These are phyloP conservation scores for Aspergillus heteromorphus DNA, from an alignment of 495 filamentous ascomycete species.

Conservation along the genomic window DNA sequence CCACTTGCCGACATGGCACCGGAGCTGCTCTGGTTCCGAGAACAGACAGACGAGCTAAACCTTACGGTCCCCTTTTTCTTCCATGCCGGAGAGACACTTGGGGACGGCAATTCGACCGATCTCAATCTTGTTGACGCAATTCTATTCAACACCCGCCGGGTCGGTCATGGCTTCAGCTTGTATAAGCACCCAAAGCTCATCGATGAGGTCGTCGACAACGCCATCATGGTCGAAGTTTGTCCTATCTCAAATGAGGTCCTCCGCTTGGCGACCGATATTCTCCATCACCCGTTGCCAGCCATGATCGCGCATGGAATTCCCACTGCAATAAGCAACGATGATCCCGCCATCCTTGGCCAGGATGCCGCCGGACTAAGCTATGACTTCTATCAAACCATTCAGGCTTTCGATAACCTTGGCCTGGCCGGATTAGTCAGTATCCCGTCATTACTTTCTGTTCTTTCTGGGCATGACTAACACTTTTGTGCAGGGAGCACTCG, in stretches of 20 bases:
- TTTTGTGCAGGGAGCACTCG: conserved; percentile 10
- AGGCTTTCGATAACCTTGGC: conserved; percentile 18
- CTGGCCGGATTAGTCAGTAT: conserved; percentile 14
- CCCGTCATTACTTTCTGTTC: no score
- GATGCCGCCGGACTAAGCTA: conserved; percentile 14
- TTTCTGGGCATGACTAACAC: not conserved
- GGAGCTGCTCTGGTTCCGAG: conserved; percentile 17
- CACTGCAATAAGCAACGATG: conserved; percentile 19
- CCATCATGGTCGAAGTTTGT: conserved; percentile 18
- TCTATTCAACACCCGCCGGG: conserved; percentile 16
- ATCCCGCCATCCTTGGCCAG: conserved; percentile 19
- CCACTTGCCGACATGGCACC: conserved; percentile 15
- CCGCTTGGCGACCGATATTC: conserved; percentile 13
- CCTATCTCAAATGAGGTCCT: conserved; percentile 23
- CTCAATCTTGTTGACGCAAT: conserved; percentile 18
- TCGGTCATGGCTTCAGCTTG: conserved; percentile 20
- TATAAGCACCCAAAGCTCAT: conserved; percentile 21
- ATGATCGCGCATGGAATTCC: conserved; percentile 19
- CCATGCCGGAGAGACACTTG: conserved; percentile 21
- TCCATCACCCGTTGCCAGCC: conserved; percentile 17
- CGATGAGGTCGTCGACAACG: conserved; percentile 9
- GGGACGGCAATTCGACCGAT: conserved; percentile 20
- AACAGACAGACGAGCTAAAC: conserved; percentile 10
- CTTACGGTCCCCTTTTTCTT: conserved; percentile 20
- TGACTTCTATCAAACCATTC: conserved; percentile 19